These are phyloP conservation scores for Orbilia blumenaviensis DNA, from an alignment of 2,329 filamentous ascomycete genomes.

Conservation along the genomic window DNA sequence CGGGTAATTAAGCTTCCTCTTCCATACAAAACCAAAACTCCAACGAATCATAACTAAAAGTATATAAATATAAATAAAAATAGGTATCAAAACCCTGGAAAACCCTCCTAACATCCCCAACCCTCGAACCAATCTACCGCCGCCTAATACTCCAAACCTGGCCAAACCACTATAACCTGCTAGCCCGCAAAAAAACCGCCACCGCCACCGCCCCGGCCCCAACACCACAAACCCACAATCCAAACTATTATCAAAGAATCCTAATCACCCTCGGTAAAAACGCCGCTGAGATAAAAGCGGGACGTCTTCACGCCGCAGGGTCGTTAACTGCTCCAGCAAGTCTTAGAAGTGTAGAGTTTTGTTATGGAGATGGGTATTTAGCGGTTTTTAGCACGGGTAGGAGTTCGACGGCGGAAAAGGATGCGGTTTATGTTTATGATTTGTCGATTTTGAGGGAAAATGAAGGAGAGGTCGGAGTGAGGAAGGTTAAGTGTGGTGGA, in stretches of 20 bases:
- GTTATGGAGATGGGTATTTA: slow-evolving; percentile 1
- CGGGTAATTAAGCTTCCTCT: not conserved
- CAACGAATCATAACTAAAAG: no score
- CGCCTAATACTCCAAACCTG: not conserved
- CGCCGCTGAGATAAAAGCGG: not conserved
- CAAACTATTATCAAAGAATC: not conserved
- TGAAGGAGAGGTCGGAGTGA: not conserved
- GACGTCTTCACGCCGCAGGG: not conserved
- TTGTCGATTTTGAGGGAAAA: not conserved
- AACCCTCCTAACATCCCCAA: not conserved
- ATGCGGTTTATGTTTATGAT: not conserved
- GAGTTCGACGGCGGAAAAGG: not conserved
- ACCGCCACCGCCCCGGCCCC: no score
- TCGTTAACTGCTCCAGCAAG: not conserved
- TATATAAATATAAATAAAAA: no score
- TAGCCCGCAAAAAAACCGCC: not conserved
- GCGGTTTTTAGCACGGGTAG: not conserved
- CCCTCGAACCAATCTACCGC: slow-evolving; percentile 2
- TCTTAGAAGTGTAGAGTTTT: not conserved
- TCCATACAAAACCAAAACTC: not conserved
- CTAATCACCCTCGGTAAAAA: not conserved
- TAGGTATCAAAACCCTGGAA: slow-evolving; percentile 5
- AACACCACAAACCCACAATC: not conserved
- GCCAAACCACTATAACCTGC: not conserved
- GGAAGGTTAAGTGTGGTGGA: not conserved